phyloP scores from a whole-genome alignment of 2,329 filamentous ascomycete genomes.

The Nakataea oryzae region DNA sequence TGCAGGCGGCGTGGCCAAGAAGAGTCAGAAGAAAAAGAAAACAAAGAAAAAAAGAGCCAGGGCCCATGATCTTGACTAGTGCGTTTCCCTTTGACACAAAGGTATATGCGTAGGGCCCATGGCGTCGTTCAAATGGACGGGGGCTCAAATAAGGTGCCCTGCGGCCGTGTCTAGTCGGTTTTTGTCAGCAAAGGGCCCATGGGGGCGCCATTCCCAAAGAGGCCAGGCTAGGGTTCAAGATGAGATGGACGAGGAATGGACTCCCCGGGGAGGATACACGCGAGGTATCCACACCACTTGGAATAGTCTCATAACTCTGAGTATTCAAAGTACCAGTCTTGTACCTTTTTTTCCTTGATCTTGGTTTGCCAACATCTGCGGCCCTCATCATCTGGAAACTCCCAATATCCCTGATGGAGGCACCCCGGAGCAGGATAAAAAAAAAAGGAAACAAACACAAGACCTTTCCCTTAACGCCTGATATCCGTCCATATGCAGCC shows the following conservation, averaged over 20 bases:
- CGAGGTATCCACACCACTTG: neutral
- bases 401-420: too few species aligned
- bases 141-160: neutral
- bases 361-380: too few species aligned
- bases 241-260: neutral
- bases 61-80: neutral
- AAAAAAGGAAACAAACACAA: too few species aligned
- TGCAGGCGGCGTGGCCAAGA: too few species aligned
- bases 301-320: neutral
- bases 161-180: neutral
- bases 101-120: neutral
- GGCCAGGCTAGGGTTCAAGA: neutral
- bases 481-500: neutral
- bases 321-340: too few species aligned
- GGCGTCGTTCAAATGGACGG: neutral
- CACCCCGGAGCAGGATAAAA: too few species aligned
- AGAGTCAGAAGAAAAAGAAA: too few species aligned
- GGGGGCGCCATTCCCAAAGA: neutral
- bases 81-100: neutral
- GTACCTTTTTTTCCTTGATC: too few species aligned
- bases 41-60: neutral
- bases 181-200: neutral
- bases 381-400: too few species aligned
- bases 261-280: neutral
- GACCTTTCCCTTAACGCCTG: too few species aligned